Evolutionary conservation across 345 rosid species (phyloP).

Genomic region (Arabis alpina): DNA sequence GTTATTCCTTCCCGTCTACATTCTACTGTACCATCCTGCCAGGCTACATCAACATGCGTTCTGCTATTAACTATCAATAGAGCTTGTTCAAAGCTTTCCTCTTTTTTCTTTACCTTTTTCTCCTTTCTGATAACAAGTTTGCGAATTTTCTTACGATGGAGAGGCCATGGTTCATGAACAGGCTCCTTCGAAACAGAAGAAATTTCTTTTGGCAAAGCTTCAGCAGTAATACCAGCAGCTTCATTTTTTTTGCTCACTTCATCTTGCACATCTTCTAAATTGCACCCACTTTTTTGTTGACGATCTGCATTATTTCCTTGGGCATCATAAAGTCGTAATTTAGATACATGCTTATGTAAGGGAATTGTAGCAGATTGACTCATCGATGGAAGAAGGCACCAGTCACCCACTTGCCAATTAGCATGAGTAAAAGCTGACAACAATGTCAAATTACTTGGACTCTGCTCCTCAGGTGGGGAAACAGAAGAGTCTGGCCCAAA

Average conservation of each 20-base stretch:
- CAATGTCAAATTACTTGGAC: slow-evolving; percentile 80
- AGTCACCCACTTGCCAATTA: slow-evolving; percentile 95
- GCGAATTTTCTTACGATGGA: slow-evolving; percentile 89
- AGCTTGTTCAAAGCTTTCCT: slow-evolving; percentile 87
- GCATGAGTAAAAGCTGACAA: slow-evolving; percentile 88
- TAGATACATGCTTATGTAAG: slow-evolving; percentile 58
- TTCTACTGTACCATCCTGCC: slow-evolving; percentile 88
- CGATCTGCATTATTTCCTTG: slow-evolving; percentile 42
- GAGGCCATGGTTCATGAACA: slow-evolving; percentile 80
- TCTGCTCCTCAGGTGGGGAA: slow-evolving; percentile 93
- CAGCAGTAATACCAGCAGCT: slow-evolving; percentile 47
- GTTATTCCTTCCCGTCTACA: slow-evolving; percentile 55
- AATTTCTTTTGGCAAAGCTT: slow-evolving; percentile 45
- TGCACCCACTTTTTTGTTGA: slow-evolving; percentile 46
- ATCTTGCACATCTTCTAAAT: slow-evolving; percentile 56
- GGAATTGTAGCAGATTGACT: slow-evolving; percentile 49
- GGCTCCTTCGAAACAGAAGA: slow-evolving; percentile 65
- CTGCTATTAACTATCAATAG: slow-evolving; percentile 69
- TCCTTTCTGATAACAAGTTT: slow-evolving; percentile 83
- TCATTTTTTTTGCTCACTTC: slow-evolving; percentile 52
- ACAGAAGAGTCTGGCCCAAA: slow-evolving; percentile 85
- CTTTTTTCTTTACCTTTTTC: slow-evolving; percentile 78
- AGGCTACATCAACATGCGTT: slow-evolving; percentile 77
- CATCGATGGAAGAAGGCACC: slow-evolving; percentile 75
- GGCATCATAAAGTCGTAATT: slow-evolving; percentile 56